Evolutionary conservation across 345 rosid genomes (phyloP).

Genomic region (Hibiscus trionum): DNA sequence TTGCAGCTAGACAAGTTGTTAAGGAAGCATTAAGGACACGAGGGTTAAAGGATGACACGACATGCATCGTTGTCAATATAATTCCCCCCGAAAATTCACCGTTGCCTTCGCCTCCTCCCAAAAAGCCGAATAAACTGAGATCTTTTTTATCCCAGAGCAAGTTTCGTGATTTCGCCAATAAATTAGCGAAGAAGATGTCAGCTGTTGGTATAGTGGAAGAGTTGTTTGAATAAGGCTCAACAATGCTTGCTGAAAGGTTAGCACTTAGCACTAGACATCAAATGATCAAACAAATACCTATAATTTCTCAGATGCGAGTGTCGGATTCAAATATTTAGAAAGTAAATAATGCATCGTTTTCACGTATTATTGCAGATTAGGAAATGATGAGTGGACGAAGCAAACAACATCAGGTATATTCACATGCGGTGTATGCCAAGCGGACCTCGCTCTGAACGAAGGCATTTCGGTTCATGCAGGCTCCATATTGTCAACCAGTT

Average conservation of each 20-base stretch:
- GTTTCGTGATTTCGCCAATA: conserved; percentile 43
- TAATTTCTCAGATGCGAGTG: background rate
- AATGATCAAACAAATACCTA: no score
- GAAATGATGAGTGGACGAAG: conserved; percentile 33
- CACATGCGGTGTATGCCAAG: conserved; percentile 74
- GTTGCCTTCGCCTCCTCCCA: conserved; percentile 32
- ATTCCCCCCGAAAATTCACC: conserved; percentile 57
- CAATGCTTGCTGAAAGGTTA: conserved; percentile 88
- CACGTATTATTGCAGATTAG: conserved; percentile 38
- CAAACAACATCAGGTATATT: conserved; percentile 56
- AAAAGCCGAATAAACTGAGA: conserved; percentile 53
- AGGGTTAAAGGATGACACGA: conserved; percentile 89
- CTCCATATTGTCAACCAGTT: conserved; percentile 55
- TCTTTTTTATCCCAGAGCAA: conserved; percentile 50
- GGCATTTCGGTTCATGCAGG: conserved; percentile 86
- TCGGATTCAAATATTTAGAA: background rate
- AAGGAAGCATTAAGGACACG: conserved; percentile 84
- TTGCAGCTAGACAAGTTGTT: conserved; percentile 86
- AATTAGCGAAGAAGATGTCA: conserved; percentile 56
- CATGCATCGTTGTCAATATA: conserved; percentile 82
- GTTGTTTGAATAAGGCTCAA: conserved; percentile 92
- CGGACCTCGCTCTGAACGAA: conserved; percentile 69
- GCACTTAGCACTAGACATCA: background rate
- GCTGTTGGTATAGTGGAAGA: conserved; percentile 78
- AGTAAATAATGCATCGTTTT: background rate